Percentiles rank a stretch among this genome's conserved stretches.
Evolutionary conservation across 768 basidiomycete genomes (phyloP).

Genomic region (Multifurca ochricompacta): DNA sequence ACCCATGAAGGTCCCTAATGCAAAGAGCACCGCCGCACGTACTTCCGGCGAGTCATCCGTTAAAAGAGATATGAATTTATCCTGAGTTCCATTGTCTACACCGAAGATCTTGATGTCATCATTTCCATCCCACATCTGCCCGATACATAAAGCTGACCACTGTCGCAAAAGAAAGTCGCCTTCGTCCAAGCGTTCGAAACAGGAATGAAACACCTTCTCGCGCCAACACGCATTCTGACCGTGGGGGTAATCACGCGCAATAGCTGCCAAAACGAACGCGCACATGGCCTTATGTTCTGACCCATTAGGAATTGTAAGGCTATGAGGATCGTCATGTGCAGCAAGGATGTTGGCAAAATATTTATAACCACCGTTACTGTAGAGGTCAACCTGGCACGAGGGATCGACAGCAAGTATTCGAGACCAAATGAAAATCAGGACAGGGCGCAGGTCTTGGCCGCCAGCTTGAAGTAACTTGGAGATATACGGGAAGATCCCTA

Average conservation of each 20-base stretch:
- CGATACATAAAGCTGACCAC: constrained; percentile 91
- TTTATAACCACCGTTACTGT: constrained; percentile 74
- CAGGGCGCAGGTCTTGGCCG: constrained; percentile 90
- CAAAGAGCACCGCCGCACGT: constrained; percentile 82
- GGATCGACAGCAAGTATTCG: constrained; percentile 95
- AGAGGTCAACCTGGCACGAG: constrained; percentile 83
- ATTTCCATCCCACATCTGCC: constrained; percentile 88
- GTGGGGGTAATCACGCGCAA: constrained; percentile 80
- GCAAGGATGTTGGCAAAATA: constrained; percentile 79
- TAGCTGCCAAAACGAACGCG: constrained; percentile 86
- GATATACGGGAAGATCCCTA: constrained; percentile 98
- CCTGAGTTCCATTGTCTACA: constrained; percentile 71
- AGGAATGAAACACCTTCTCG: constrained; percentile 79
- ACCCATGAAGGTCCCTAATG: constrained; percentile 89
- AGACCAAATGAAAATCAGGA: constrained; percentile 98
- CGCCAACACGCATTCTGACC: constrained; percentile 83
- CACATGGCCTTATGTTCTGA: constrained; percentile 98
- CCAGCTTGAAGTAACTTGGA: constrained; percentile 93
- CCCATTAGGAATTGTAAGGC: constrained; percentile 71
- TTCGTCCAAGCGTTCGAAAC: constrained; percentile 77
- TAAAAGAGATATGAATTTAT: constrained; percentile 69
- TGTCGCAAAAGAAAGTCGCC: constrained; percentile 89
- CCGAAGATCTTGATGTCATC: constrained; percentile 86
- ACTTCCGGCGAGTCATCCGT: constrained; percentile 91
- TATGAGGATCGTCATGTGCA: constrained; percentile 50